Base-by-base conservation (phyloP, 2,329 filamentous ascomycete genomes). In the Neopestalotiopsis sp. region DNA sequence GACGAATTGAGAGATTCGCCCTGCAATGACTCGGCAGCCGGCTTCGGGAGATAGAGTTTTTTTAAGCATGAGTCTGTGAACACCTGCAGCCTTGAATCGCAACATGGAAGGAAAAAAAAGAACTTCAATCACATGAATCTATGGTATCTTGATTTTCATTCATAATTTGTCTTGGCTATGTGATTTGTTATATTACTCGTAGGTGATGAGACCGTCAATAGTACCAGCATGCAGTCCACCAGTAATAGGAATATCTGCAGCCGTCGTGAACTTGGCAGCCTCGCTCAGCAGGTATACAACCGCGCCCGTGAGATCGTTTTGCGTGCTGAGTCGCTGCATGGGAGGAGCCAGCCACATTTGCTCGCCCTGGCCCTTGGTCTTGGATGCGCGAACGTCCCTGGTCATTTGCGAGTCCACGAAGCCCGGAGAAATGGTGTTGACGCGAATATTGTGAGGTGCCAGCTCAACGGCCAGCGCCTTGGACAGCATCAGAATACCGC, bases 261-360 rank as follows among this genome's bases (percentile, higher is more conserved):
- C 82, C 0, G 82, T 84, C 3, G 82, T 85, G 70, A 81, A 81
- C 13, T 76, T 74, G 24, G 82, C 75, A 7, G 82, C 83, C 72
- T 86, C 83, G 61, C 81, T 82, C 30, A 85, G 70, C 17, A 84
- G 73, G 69, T 84, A 85, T 9, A 82, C 75, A 4, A 81, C 79
- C 1, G 83, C 81, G 1, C 78, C 79, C 0, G 80, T 82, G 4
- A 85, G 76, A 70, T 85, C 83, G 34, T 81, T 80, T 69, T 80
- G 78, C 0, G 75, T 81, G 59, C 81, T 81, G 17, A 84, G 71
- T 6, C 82, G 75, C 68, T 80, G 76, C 34, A 81, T 76, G 0
- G 81, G 82, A 3, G 82, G 80, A 3, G 78, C 76, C 59, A 80
- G 68, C 75, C 79, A 81, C 76, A 82, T 78, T 67, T 81, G 78